These are phyloP conservation scores for Umbelopsis vinacea DNA, from an alignment of 192 early-diverging fungal species.

Conservation along the genomic window DNA sequence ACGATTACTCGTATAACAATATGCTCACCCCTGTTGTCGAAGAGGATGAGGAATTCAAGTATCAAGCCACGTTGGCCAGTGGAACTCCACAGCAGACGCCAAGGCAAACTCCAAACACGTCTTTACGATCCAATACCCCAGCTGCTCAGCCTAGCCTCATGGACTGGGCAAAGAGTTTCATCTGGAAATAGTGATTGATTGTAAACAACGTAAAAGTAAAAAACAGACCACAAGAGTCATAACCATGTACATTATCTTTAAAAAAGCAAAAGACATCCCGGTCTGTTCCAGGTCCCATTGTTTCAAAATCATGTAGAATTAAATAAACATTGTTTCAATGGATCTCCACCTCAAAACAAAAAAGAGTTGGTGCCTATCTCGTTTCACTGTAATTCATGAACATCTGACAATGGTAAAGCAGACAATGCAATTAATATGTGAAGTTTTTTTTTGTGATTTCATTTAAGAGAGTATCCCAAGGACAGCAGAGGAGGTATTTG, in stretches of 20 bases:
- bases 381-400: too few species aligned
- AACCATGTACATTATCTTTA: neutral
- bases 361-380: too few species aligned
- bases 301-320: neutral
- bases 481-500: conserved; percentile 14
- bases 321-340: neutral
- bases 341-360: too few species aligned
- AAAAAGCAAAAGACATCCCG: neutral
- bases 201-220: neutral
- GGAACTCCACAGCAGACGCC: neutral
- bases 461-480: conserved; percentile 18
- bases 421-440: neutral
- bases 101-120: conserved; percentile 6
- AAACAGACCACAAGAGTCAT: neutral
- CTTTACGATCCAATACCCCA: conserved; percentile 5
- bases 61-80: neutral
- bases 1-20: neutral
- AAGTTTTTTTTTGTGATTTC: neutral
- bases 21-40: conserved; percentile 3
- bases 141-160: neutral
- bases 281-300: neutral
- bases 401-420: too few species aligned
- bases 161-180: conserved; percentile 18
- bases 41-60: conserved; percentile 8
- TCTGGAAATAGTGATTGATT: neutral